Conservation (phyloP, 371 early-diverging fungal species). For the Lichtheimia corymbifera region DNA sequence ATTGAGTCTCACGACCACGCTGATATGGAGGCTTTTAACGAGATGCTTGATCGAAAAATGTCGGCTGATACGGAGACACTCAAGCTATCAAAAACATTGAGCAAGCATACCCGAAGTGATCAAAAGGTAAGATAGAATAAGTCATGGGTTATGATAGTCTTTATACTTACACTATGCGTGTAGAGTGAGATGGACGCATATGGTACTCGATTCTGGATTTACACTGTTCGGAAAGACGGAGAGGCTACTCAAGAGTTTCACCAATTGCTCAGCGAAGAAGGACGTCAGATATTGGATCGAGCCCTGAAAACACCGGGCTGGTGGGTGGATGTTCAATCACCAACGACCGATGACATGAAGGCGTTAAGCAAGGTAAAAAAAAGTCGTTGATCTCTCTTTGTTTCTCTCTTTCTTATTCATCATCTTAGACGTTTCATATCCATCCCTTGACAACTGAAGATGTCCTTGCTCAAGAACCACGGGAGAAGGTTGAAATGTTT, state of each 20-base stretch:
- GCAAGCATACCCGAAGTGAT: conserved; percentile 25
- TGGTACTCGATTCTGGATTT: conserved; percentile 26
- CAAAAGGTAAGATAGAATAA: not conserved
- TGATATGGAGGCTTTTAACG: conserved; percentile 35
- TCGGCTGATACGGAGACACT: conserved; percentile 26
- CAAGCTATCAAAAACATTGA: conserved; percentile 24
- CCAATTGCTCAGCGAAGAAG: conserved; percentile 31
- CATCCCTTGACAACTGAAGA: conserved; percentile 80
- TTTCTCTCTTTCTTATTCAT: not conserved
- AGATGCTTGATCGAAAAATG: conserved; percentile 27
- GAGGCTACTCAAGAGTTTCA: conserved; percentile 10
- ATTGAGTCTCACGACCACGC: conserved; percentile 16
- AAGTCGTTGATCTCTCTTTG: not conserved
- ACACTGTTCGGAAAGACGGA: conserved; percentile 17
- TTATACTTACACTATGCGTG: not conserved
- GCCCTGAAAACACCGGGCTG: conserved; percentile 63
- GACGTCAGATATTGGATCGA: conserved; percentile 33
- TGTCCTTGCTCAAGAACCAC: conserved; percentile 67
- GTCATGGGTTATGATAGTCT: not conserved
- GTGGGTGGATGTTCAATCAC: conserved; percentile 86
- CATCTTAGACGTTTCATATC: conserved; percentile 51
- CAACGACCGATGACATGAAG: conserved; percentile 81
- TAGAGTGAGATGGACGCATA: conserved; percentile 12
- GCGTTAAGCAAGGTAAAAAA: conserved; percentile 58
- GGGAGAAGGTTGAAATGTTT: conserved; percentile 78